phyloP scores from a whole-genome alignment of 1,139 yeast genomes.

The Geotrichum armillariae region DNA sequence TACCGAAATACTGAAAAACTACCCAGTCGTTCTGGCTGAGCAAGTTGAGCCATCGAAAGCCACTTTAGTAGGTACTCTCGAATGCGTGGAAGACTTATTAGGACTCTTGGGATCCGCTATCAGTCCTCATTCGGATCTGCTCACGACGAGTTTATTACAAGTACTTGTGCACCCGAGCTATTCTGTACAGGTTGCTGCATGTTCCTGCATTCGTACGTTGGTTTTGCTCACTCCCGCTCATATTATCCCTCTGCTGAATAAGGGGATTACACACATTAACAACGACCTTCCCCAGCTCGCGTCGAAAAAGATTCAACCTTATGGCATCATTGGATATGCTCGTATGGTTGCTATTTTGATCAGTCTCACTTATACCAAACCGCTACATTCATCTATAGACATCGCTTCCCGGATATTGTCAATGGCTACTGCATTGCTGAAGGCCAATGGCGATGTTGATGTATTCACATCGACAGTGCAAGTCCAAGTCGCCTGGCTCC shows the following conservation, averaged over 20 bases:
- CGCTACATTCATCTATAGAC: conserved; percentile 39
- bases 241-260: conserved; percentile 31
- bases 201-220: conserved; percentile 28
- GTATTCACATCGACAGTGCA: conserved; percentile 35
- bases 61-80: conserved; percentile 33
- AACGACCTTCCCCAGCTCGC: conserved; percentile 32
- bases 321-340: conserved; percentile 34
- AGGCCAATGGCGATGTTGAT: conserved; percentile 34
- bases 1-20: conserved; percentile 34
- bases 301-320: conserved; percentile 26
- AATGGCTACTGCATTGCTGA: conserved; percentile 38
- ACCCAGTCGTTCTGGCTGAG: conserved; percentile 29
- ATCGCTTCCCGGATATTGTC: conserved; percentile 37
- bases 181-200: conserved; percentile 30
- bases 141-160: conserved; percentile 25
- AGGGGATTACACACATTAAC: conserved; percentile 30
- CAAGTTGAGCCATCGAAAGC: conserved; percentile 31
- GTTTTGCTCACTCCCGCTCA: conserved; percentile 32
- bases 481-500: conserved; percentile 58
- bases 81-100: conserved; percentile 31
- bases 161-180: conserved; percentile 29
- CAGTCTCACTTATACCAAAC: conserved; percentile 34
- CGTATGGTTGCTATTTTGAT: conserved; percentile 32
- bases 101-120: conserved; percentile 38
- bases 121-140: conserved; percentile 30